phyloP scores from a whole-genome alignment of 75 land plant genomes.

The Pinus taeda region DNA sequence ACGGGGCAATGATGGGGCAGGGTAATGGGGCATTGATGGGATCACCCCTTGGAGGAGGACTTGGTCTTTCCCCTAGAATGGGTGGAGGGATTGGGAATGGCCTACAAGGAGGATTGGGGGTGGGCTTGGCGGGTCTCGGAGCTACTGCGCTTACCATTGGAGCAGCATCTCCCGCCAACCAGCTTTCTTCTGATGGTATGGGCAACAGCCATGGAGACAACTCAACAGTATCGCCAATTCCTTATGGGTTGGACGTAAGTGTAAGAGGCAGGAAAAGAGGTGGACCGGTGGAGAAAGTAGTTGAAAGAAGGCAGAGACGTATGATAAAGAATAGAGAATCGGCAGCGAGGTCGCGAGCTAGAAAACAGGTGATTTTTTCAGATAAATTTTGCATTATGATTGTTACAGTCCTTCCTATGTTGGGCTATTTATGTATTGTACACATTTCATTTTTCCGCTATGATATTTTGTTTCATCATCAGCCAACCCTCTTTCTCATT shows the following conservation, averaged over 20 bases:
- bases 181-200: conserved; percentile 41
- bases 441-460: neutral
- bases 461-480: neutral
- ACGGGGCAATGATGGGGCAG: conserved; percentile 4
- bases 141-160: conserved; percentile 10
- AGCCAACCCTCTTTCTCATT: neutral
- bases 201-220: conserved; percentile 49
- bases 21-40: conserved; percentile 12
- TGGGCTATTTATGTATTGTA: neutral
- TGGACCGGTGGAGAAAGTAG: conserved; percentile 60
- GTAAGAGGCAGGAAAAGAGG: conserved; percentile 52
- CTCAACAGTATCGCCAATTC: conserved; percentile 53
- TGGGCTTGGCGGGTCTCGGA: conserved; percentile 37
- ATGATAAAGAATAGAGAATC: conserved; percentile 93
- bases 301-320: conserved; percentile 79
- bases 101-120: conserved; percentile 29
- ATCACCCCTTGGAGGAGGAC: conserved; percentile 17
- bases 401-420: neutral
- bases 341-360: conserved; percentile 82
- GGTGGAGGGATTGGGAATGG: conserved; percentile 14
- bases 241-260: conserved; percentile 42
- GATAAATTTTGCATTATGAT: neutral
- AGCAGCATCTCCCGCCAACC: conserved; percentile 34
- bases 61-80: conserved; percentile 24
- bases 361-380: conserved; percentile 65